These are phyloP conservation scores for Begonia peltatifolia DNA, from an alignment of 306 rosid species.

Conservation along the genomic window DNA sequence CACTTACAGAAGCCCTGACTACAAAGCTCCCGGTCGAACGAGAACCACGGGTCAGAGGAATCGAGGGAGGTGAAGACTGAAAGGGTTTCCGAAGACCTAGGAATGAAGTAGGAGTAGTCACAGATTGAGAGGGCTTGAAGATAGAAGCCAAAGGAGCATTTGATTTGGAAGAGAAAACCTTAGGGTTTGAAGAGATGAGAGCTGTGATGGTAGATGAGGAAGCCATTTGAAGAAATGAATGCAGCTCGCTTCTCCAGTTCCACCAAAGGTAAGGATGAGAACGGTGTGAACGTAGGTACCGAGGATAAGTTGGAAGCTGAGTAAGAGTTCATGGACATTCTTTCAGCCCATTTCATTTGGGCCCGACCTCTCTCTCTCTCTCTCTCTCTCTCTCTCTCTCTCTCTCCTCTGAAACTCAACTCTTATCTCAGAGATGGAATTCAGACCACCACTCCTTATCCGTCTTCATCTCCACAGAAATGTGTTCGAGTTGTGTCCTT, in stretches of 20 bases:
- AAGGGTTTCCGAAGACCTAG: slow-evolving; percentile 49
- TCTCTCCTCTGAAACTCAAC: no score
- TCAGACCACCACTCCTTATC: no score
- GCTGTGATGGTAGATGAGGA: slow-evolving; percentile 45
- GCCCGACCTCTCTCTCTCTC: no score
- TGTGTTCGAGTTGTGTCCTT: no score
- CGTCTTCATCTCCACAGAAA: no score
- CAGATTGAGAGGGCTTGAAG: slow-evolving; percentile 23
- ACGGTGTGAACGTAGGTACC: not conserved
- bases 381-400: no score
- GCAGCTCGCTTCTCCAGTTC: no score
- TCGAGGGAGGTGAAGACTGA: slow-evolving; percentile 25
- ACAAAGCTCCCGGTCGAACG: slow-evolving; percentile 38
- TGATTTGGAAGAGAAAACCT: slow-evolving; percentile 36
- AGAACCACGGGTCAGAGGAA: slow-evolving; percentile 27
- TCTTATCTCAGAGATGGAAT: no score
- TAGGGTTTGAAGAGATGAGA: slow-evolving; percentile 46
- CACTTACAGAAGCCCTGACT: slow-evolving; percentile 52
- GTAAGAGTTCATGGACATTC: not conserved
- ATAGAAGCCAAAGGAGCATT: slow-evolving; percentile 14
- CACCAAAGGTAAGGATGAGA: not conserved
- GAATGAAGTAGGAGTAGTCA: slow-evolving; percentile 48
- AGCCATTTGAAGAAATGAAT: slow-evolving; percentile 22
- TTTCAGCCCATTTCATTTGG: not conserved
- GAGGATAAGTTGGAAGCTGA: not conserved